Base-by-base conservation (phyloP, 2,329 filamentous ascomycete species). In the Xylaria digitata region DNA sequence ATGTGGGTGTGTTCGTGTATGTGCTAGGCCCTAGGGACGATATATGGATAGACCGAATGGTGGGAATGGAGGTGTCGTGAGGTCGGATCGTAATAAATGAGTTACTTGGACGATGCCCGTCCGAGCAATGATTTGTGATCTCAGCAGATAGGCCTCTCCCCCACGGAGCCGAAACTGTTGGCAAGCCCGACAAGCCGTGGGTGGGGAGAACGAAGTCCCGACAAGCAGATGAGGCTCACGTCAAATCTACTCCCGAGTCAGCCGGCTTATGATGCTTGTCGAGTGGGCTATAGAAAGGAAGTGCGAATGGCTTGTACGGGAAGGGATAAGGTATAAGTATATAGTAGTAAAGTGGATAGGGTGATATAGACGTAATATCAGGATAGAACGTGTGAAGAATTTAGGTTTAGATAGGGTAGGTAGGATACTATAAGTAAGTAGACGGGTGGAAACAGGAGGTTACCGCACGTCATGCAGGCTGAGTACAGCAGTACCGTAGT, bases 161-260 rank as follows among this genome's bases (percentile, higher is more conserved):
- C 59, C 66, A 64, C 64, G 58, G 67, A 57, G 52, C 65, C 65
- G 62, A 56, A 65, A 50, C 62, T 58, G 59, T 55, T 52, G 52
- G 42, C 19, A 53, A 19, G 42, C 34, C 53, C 52, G 48, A 65
- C n/a, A 43, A 46, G 53, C 46, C 37, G 53, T 32, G 50, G 58
- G 40, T 32, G 54, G 58, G 61, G 32, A 65, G 46, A 26, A 48
- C 23, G 46, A 34, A 42, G 53, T 40, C 30, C 21, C n/a, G 40
- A 32, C 37, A 40, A 49, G 42, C 43, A 63, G 66, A 55, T 63
- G 65, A 65, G 63, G 49, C 66, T 70, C 61, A 61, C 69, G 70
- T 68, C 66, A 69, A 66, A 72, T 70, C 71, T 70, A 72, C 70
- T 67, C 72, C 70, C 69, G 72, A 67, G 67, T 66, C 69, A 72